A percentile compares a stretch with the other conserved stretches of the same genome.
phyloP scores from a whole-genome alignment of 2,329 filamentous ascomycete species.

The Xylariaceae sp. region DNA sequence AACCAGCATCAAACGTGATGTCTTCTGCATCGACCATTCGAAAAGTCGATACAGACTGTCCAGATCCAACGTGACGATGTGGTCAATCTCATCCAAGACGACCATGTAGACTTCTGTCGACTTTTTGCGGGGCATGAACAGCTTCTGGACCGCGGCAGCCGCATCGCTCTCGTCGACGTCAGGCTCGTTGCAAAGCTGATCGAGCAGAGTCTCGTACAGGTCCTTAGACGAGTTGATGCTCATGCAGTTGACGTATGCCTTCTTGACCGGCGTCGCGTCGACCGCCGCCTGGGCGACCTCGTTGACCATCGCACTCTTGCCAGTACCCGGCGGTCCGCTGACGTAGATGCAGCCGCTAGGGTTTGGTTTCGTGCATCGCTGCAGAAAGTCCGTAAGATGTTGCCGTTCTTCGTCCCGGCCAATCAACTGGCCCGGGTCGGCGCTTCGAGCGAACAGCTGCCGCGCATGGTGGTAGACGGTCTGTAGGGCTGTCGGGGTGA shows the following conservation, averaged over 20 bases:
- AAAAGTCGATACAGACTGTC: slow-evolving; percentile 91
- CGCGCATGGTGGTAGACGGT: slow-evolving; percentile 84
- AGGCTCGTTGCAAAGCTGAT: slow-evolving; percentile 54
- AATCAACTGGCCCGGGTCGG: slow-evolving; percentile 65
- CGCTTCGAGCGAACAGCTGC: slow-evolving; percentile 76
- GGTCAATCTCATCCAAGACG: slow-evolving; percentile 90
- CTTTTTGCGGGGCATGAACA: slow-evolving; percentile 60
- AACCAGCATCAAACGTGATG: slow-evolving; percentile 73
- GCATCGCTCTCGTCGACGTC: slow-evolving; percentile 60
- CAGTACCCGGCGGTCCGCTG: slow-evolving; percentile 90
- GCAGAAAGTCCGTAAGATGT: slow-evolving; percentile 63
- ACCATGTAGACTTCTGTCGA: slow-evolving; percentile 63
- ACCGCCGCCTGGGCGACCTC: slow-evolving; percentile 61
- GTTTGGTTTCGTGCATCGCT: slow-evolving; percentile 49
- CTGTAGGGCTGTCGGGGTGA: slow-evolving; percentile 58
- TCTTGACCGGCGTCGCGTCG: slow-evolving; percentile 48
- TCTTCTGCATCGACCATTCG: slow-evolving; percentile 82
- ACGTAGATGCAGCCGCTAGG: slow-evolving; percentile 84
- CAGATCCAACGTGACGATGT: slow-evolving; percentile 79
- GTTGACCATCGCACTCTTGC: slow-evolving; percentile 89
- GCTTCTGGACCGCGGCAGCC: slow-evolving; percentile 56
- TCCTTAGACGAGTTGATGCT: slow-evolving; percentile 85
- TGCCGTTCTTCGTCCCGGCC: slow-evolving; percentile 64
- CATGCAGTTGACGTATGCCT: slow-evolving; percentile 91
- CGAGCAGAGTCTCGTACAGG: slow-evolving; percentile 71